Evolutionary conservation across 805 yeast genomes (phyloP), one percentile per base, ranked within the genome.

Genomic region (Wickerhamiella brachini): DNA sequence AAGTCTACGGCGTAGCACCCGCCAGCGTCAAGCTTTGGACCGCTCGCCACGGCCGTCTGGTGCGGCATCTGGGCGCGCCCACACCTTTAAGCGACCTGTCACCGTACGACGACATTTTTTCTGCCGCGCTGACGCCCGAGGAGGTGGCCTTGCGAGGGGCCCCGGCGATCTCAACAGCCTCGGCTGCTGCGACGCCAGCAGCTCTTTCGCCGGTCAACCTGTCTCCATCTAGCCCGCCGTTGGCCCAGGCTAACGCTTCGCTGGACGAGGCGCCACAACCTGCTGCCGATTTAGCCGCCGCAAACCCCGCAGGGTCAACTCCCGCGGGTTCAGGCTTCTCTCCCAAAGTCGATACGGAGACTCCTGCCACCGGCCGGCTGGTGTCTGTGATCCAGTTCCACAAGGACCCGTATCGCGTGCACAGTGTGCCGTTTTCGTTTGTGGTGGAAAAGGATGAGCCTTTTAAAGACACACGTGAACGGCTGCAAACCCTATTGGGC

Each of bases 351-450:
- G n/a, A n/a, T n/a, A n/a, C n/a, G n/a, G n/a, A n/a, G 26, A 24
- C 26, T 24, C 26, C 26, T 8, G 26, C 26, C 26, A 24, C 26
- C 26, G 26, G 26, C 8, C 37, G 29, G 21, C 62, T 83, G 29
- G 74, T 82, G 2, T 75, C 84, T 2, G 90, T 82, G 2, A 74
- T 79, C 57, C 96, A 88, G 60, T 88, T 80, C 65, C 74, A 80
- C 62, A 84, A 82, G 56, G 82, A 79, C 38, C 71, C 50, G 3
- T n/a, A 22, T 41, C 38, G 54, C 15, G 18, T 74, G 26, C 96
- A 87, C 64, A 88, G 95, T 13, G 72, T 81, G 44, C 94, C 96
- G 6, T 89, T 89, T 63, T 67, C 83, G 9, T 83, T 88, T n/a
- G 55, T 57, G 13, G 34, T 59, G 12, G 45, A 77, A 45, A 83